Evolutionary conservation across 768 basidiomycete species (phyloP).

Genomic region (Gautieria morchelliformis): DNA sequence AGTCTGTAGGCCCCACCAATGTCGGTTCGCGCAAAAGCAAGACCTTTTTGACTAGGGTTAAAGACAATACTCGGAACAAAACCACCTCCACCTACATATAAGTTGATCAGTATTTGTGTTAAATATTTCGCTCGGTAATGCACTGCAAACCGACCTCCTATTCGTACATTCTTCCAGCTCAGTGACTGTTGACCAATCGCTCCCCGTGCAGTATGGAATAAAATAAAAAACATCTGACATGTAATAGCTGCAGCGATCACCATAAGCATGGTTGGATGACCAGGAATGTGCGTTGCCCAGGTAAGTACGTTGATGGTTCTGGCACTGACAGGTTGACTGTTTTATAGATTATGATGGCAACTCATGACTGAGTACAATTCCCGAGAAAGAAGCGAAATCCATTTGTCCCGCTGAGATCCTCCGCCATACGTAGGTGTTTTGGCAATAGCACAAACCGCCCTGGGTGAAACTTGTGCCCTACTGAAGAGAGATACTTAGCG

Average conservation of each 20-base stretch:
- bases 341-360: too few species aligned
- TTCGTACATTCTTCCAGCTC: slow-evolving; percentile 55
- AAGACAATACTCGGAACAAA: slow-evolving; percentile 54
- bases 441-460: not conserved
- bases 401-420: too few species aligned
- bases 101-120: slow-evolving; percentile 24
- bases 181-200: not conserved
- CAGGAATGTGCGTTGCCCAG: not conserved
- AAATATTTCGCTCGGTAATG: not conserved
- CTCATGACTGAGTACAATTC: too few species aligned
- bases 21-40: slow-evolving; percentile 59
- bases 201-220: not conserved
- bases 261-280: not conserved
- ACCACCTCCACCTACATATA: slow-evolving; percentile 5
- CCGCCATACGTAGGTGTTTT: too few species aligned
- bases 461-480: not conserved
- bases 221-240: not conserved
- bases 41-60: slow-evolving; percentile 48
- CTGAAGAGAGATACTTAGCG: not conserved
- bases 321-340: too few species aligned
- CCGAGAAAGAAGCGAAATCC: too few species aligned
- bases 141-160: slow-evolving; percentile 18
- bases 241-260: not conserved
- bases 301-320: not conserved
- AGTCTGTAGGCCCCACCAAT: slow-evolving; percentile 58